These are phyloP conservation scores for Magnolia changhungtana DNA, from an alignment of 164 flowering plant species.

Conservation along the genomic window DNA sequence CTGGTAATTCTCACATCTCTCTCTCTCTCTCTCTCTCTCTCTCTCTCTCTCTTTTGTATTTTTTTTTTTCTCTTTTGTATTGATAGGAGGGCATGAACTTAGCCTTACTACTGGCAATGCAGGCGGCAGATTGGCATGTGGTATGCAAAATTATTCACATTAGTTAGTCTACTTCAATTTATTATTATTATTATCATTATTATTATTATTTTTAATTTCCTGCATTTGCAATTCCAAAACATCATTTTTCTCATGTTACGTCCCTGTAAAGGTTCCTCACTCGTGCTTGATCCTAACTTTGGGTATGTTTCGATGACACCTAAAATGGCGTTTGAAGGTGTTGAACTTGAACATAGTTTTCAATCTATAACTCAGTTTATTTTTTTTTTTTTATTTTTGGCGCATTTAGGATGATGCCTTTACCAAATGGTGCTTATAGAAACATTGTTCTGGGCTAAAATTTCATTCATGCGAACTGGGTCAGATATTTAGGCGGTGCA, in stretches of 20 bases:
- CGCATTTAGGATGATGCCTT: not conserved
- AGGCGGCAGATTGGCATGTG: slow-evolving; percentile 96
- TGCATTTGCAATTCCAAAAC: not conserved
- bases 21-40: not conserved
- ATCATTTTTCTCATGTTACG: not conserved
- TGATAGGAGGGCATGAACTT: slow-evolving; percentile 89
- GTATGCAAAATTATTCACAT: slow-evolving; percentile 40
- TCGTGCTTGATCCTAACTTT: not conserved
- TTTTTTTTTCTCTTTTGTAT: not conserved
- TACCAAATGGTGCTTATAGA: not conserved
- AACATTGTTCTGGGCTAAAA: not conserved
- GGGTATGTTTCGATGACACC: too few relatives aligned
- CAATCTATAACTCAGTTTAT: too few relatives aligned
- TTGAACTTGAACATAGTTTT: too few relatives aligned
- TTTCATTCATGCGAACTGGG: not conserved
- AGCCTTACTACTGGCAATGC: slow-evolving; percentile 93
- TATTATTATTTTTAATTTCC: not conserved
- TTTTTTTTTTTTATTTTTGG: too few relatives aligned
- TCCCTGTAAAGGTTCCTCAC: not conserved
- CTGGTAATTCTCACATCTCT: not conserved
- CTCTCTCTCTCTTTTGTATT: not conserved
- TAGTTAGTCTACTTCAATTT: not conserved
- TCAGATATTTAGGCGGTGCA: too few relatives aligned
- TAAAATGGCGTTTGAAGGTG: too few relatives aligned
- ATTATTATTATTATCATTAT: too few relatives aligned